Conservation (phyloP, 2,329 filamentous ascomycete genomes). For the Penicillium sp. region DNA sequence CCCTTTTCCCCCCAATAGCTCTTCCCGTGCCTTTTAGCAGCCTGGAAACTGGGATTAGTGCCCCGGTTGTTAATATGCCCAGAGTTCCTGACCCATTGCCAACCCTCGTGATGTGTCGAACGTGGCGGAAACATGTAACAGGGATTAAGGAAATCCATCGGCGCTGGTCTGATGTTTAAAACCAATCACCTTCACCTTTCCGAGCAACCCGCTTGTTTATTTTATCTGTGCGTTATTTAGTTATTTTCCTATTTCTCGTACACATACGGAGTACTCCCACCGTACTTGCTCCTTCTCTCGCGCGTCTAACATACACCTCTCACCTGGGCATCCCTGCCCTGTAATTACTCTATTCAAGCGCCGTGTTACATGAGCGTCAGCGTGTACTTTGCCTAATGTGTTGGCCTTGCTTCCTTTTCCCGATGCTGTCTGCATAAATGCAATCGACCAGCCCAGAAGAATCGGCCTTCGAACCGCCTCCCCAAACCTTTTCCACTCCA, state of each 20-base stretch:
- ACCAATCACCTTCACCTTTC: conserved; percentile 18
- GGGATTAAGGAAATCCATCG: conserved; percentile 10
- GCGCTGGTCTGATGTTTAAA: conserved; percentile 1
- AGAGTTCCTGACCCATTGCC: conserved; percentile 12
- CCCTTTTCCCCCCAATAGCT: conserved; percentile 10
- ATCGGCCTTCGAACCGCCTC: conserved; percentile 9
- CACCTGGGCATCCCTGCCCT: neutral
- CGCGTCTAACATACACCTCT: neutral
- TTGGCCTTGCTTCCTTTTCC: conserved; percentile 3
- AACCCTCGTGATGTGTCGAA: conserved; percentile 31
- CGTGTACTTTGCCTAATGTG: conserved; percentile 13
- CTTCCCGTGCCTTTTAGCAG: conserved; percentile 15
- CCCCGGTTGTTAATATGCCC: conserved; percentile 15
- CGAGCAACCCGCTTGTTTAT: conserved; percentile 6
- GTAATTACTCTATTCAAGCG: conserved; percentile 10
- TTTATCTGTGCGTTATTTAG: neutral
- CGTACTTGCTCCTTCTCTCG: neutral
- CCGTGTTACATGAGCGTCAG: conserved; percentile 15
- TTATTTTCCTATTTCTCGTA: conserved; percentile 2
- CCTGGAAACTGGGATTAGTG: conserved; percentile 13
- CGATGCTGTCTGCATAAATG: conserved; percentile 19
- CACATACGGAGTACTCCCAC: neutral
- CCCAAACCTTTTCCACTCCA: conserved; percentile 1
- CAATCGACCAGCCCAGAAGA: conserved; percentile 15
- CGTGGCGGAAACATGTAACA: conserved; percentile 30